Evolutionary conservation across 2,329 filamentous ascomycete genomes (phyloP), one percentile per base, ranked within the genome.

Genomic region (Kalmusia sp.): DNA sequence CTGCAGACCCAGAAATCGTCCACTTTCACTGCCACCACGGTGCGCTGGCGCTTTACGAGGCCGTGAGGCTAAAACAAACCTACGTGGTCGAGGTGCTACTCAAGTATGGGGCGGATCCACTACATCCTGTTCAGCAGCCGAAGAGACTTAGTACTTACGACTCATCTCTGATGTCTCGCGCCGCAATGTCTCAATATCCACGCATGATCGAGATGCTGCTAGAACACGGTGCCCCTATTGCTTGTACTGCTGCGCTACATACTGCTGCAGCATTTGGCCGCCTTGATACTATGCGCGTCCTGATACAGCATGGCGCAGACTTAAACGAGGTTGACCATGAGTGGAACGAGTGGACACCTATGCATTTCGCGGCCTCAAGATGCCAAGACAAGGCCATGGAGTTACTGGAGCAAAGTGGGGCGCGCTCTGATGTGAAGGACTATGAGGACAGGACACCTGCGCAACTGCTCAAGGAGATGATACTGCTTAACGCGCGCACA

Each of bases 101-200:
- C 50, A 50, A 52, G 47, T 49, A 52, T 52, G 57, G 57, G 24
- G 57, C 57, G 45, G 54, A 59, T 52, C 57, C 57, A 52, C 41
- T 53, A 24, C 45, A 52, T 48, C 43, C 52, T 40, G 40, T 52
- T 34, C 24, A 47, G 46, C 38, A 31, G 38, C 45, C 39, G 27
- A 48, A 51, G 41, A 27, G 30, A 21, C 25, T 46, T 48, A 47
- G 48, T 38, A 48, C 33, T 40, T 50, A 50, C 51, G 14, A 44
- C 49, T 47, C 51, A 22, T 52, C 55, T 50, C 49, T 58, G 28
- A 52, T 52, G 51, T 54, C 52, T 55, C 25, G 38, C 24, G 55
- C 55, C 35, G 55, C 52, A 24, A 30, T 31, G 28, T n/a, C 28
- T 50, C 24, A 50, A 41, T 33, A 34, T 44, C 38, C 52, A 27